Evolutionary conservation across 805 yeast genomes (phyloP).

Genomic region (Saccharomycopsis sp.): DNA sequence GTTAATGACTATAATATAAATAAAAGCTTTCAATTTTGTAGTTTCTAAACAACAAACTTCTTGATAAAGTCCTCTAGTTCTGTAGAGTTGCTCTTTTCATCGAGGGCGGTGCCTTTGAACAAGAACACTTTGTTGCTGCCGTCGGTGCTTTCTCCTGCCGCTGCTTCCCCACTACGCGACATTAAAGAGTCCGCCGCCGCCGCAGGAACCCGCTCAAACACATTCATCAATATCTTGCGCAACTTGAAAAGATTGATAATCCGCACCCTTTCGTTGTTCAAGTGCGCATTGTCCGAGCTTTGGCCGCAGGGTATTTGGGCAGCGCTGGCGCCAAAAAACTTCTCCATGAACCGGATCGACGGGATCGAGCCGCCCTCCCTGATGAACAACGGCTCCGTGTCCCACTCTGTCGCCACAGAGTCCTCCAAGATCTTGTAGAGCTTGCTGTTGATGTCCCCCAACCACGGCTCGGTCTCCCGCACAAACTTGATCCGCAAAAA

Average conservation of each 20-base stretch:
- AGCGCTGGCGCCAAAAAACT: slow-evolving; percentile 75
- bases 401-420: slow-evolving; percentile 67
- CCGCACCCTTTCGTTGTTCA: slow-evolving; percentile 77
- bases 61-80: slow-evolving; percentile 1
- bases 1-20: too few relatives aligned
- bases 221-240: slow-evolving; percentile 50
- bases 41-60: neutral
- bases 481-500: slow-evolving; percentile 49
- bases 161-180: neutral
- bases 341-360: slow-evolving; percentile 75
- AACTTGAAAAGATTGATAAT: slow-evolving; percentile 70
- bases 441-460: slow-evolving; percentile 72
- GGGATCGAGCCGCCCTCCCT: slow-evolving; percentile 98
- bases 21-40: too few relatives aligned
- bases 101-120: neutral
- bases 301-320: slow-evolving; percentile 97
- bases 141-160: neutral
- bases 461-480: slow-evolving; percentile 94
- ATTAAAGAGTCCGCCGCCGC: too few relatives aligned
- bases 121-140: neutral
- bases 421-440: slow-evolving; percentile 60
- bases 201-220: slow-evolving; percentile 36
- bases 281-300: slow-evolving; percentile 87
- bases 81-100: neutral
- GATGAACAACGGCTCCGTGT: slow-evolving; percentile 68